These are phyloP conservation scores for Camellia oleifera DNA, from an alignment of 179 eudicot species.

Conservation along the genomic window DNA sequence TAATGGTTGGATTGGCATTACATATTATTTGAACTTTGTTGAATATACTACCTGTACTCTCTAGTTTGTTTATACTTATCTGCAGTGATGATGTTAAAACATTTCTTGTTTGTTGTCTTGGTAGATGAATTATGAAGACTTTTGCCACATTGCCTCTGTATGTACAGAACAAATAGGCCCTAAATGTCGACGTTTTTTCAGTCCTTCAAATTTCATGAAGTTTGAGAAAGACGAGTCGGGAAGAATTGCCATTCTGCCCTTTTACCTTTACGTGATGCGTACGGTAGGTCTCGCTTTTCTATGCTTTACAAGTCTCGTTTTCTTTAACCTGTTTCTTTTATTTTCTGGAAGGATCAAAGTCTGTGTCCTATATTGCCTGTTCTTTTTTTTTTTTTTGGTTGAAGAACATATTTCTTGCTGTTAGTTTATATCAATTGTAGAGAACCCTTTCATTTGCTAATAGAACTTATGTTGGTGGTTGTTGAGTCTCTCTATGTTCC, in stretches of 20 bases:
- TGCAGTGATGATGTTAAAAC: slow-evolving; percentile 21
- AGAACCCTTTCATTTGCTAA: background rate
- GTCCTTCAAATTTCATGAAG: slow-evolving; percentile 99
- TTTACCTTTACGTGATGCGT: slow-evolving; percentile 99
- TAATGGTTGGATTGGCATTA: too few species aligned
- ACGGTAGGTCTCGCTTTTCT: slow-evolving; percentile 53
- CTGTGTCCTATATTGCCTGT: background rate
- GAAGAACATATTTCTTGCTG: background rate
- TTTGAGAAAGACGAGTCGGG: slow-evolving; percentile 99
- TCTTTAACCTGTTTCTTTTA: background rate
- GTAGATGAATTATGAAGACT: slow-evolving; percentile 99
- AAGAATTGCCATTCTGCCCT: slow-evolving; percentile 95
- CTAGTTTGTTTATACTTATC: slow-evolving; percentile 1
- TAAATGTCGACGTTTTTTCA: slow-evolving; percentile 94
- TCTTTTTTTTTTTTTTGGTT: slow-evolving; percentile 4
- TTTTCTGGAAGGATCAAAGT: background rate
- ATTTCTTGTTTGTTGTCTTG: slow-evolving; percentile 15
- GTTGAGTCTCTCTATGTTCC: slow-evolving; percentile 1
- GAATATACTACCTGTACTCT: background rate
- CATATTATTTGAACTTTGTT: background rate
- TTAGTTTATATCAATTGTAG: background rate
- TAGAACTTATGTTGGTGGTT: background rate
- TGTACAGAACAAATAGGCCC: slow-evolving; percentile 99
- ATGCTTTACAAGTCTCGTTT: slow-evolving; percentile 5
- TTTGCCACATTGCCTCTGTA: slow-evolving; percentile 98